Evolutionary conservation across 179 eudicot genomes (phyloP).

Genomic region (Vitellaria paradoxa): DNA sequence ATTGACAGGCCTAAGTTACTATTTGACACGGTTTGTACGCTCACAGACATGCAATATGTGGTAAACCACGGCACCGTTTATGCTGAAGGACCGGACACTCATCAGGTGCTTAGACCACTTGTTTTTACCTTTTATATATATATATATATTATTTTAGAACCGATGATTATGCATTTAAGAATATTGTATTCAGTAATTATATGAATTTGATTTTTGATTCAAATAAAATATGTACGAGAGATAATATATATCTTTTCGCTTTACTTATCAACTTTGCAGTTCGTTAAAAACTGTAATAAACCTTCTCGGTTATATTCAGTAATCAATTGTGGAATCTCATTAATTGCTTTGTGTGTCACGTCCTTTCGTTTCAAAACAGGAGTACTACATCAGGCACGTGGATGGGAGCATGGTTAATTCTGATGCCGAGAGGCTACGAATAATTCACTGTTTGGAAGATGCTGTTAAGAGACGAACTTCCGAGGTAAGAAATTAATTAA

Average conservation of each 20-base stretch:
- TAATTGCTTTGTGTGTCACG: not conserved
- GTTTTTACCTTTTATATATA: not conserved
- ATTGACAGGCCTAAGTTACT: slow-evolving; percentile 74
- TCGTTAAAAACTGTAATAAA: not conserved
- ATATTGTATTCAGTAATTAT: no score
- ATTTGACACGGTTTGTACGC: slow-evolving; percentile 22
- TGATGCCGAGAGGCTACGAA: slow-evolving; percentile 83
- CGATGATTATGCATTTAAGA: not conserved
- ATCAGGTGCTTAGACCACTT: slow-evolving; percentile 47
- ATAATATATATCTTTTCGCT: no score
- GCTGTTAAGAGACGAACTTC: slow-evolving; percentile 77
- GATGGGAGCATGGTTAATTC: slow-evolving; percentile 83
- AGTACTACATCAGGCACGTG: slow-evolving; percentile 73
- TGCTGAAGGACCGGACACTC: slow-evolving; percentile 77
- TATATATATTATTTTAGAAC: no score
- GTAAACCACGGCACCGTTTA: slow-evolving; percentile 79
- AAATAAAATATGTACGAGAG: no score
- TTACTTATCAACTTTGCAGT: not conserved
- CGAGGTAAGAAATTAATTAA: slow-evolving; percentile 44
- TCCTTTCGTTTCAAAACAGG: slow-evolving; percentile 36
- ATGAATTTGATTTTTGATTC: no score
- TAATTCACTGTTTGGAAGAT: slow-evolving; percentile 78
- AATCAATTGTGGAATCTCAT: no score
- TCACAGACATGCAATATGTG: slow-evolving; percentile 93
- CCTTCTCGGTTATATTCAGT: no score